Percentiles rank a stretch among this genome's conserved stretches.
Conservation (phyloP, 345 rosid genomes). For the Mangifera indica region DNA sequence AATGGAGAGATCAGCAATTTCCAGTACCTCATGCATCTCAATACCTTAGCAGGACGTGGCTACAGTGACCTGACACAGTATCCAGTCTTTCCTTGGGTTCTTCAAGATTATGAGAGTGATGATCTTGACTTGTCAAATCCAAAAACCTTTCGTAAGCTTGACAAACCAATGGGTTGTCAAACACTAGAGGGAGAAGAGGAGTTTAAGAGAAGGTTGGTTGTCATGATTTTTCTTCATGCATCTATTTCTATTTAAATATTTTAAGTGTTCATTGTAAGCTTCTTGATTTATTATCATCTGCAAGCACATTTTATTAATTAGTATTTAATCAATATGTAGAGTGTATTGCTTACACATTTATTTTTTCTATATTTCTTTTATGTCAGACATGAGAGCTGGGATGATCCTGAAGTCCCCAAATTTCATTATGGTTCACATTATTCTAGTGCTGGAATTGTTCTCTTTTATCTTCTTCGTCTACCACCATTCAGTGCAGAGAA, state of each 20-base stretch:
- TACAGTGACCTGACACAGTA: conserved; percentile 99
- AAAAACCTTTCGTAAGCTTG: conserved; percentile 83
- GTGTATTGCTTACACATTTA: conserved; percentile 3
- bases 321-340: background rate
- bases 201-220: conserved; percentile 84
- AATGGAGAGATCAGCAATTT: conserved; percentile 99
- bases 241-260: background rate
- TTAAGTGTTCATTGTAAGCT: background rate
- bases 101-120: conserved; percentile 93
- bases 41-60: conserved; percentile 98
- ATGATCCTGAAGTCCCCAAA: conserved; percentile 99
- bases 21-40: conserved; percentile 99
- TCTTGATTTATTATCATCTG: background rate
- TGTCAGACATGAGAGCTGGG: conserved; percentile 96
- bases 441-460: conserved; percentile 99
- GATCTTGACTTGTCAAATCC: conserved; percentile 80
- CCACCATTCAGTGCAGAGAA: conserved; percentile 97
- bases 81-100: conserved; percentile 99
- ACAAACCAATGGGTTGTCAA: conserved; percentile 99
- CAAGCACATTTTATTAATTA: conserved; percentile 8
- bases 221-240: background rate
- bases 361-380: background rate
- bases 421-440: conserved; percentile 99
- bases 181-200: conserved; percentile 95
- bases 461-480: conserved; percentile 94